Percentiles rank a stretch among this genome's conserved stretches.
Conservation (phyloP, 371 early-diverging fungal species). For the Mortierella sp. region DNA sequence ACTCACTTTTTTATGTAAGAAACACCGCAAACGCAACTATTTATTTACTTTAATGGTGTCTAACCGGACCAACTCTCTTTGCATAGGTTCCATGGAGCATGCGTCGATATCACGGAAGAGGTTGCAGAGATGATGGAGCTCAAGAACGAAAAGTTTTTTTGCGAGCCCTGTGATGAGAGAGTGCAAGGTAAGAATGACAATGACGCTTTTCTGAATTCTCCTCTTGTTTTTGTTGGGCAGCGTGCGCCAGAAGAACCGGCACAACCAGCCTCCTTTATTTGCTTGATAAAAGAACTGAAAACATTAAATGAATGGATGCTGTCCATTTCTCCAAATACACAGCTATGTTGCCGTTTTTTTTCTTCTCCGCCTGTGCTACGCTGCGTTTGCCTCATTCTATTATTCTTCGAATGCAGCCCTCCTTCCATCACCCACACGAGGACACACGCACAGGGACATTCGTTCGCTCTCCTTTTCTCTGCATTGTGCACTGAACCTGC, state of each 20-base stretch:
- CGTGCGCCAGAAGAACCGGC: neutral
- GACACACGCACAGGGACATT: neutral
- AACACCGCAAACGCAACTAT: no score
- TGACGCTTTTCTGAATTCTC: neutral
- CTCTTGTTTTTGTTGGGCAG: slow-evolving; percentile 4
- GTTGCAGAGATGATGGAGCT: slow-evolving; percentile 69
- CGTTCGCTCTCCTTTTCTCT: neutral
- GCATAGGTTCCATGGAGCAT: slow-evolving; percentile 81
- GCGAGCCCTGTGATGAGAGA: slow-evolving; percentile 59
- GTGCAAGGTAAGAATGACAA: slow-evolving; percentile 48
- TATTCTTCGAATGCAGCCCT: neutral
- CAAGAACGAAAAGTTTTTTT: slow-evolving; percentile 59
- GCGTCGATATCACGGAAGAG: slow-evolving; percentile 76
- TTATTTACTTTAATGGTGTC: neutral
- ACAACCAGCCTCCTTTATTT: neutral
- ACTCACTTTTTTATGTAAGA: neutral
- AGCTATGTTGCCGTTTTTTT: neutral
- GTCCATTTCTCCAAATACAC: neutral
- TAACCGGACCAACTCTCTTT: neutral
- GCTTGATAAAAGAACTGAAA: neutral
- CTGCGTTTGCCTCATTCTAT: neutral
- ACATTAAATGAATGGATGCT: slow-evolving; percentile 3
- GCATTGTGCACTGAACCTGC: neutral
- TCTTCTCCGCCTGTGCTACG: neutral
- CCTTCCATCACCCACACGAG: neutral